These are phyloP conservation scores for Phyllachora maydis DNA, from an alignment of 2,329 filamentous ascomycete genomes.

Conservation along the genomic window DNA sequence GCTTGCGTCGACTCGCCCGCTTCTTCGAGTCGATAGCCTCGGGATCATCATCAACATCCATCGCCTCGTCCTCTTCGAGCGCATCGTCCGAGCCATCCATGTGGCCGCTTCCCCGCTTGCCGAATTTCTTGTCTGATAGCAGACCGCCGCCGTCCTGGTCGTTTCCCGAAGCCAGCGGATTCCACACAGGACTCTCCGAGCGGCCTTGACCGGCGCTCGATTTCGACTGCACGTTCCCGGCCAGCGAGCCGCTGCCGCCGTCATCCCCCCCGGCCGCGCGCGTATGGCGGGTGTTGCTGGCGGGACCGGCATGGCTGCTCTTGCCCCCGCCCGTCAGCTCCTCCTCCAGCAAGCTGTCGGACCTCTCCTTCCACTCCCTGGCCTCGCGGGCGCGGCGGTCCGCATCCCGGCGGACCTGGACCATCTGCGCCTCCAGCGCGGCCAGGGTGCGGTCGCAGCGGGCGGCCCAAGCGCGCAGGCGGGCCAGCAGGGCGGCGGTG, in stretches of 20 bases:
- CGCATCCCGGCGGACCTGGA: slow-evolving; percentile 38
- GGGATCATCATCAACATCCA: slow-evolving; percentile 18
- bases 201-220: too few species aligned
- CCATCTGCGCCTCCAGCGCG: slow-evolving; percentile 59
- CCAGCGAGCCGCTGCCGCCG: slow-evolving; percentile 3
- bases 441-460: slow-evolving; percentile 55
- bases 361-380: slow-evolving; percentile 20
- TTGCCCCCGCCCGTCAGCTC: slow-evolving; percentile 12
- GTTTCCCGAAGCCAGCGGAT: too few species aligned
- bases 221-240: too few species aligned
- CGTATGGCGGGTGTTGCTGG: slow-evolving; percentile 4
- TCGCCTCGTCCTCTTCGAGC: slow-evolving; percentile 4
- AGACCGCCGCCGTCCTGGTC: too few species aligned
- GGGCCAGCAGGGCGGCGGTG: slow-evolving; percentile 44
- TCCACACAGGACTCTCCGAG: too few species aligned
- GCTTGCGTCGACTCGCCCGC: slow-evolving; percentile 30
- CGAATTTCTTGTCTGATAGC: slow-evolving; percentile 9
- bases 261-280: slow-evolving; percentile 4
- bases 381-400: slow-evolving; percentile 27
- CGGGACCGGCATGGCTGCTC: too few species aligned
- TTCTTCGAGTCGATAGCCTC: slow-evolving; percentile 29
- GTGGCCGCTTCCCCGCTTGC: slow-evolving; percentile 12
- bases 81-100: slow-evolving; percentile 5
- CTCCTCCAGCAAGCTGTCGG: slow-evolving; percentile 26
- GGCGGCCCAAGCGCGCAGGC: slow-evolving; percentile 55